phyloP scores from a whole-genome alignment of 208 protist genomes.

The Wallacemonas sp. region DNA sequence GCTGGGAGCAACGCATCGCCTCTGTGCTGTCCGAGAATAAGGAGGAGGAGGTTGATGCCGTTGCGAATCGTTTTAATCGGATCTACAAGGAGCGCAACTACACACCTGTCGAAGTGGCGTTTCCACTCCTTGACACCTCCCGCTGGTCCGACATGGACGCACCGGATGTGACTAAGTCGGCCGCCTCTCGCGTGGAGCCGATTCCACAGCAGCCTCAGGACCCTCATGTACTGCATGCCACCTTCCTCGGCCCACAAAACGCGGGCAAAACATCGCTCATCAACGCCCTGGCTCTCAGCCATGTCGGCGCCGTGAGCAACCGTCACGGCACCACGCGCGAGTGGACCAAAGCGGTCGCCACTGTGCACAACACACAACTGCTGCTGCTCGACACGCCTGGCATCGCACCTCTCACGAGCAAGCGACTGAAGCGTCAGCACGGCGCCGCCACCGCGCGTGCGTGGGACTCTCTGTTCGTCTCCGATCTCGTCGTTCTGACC shows the following conservation, averaged over 20 bases:
- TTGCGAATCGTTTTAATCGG: conserved; percentile 74
- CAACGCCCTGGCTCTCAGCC: conserved; percentile 80
- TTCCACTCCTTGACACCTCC: conserved; percentile 55
- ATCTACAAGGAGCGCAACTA: conserved; percentile 84
- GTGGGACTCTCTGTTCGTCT: conserved; percentile 84
- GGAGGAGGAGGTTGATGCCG: conserved; percentile 59
- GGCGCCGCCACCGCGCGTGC: conserved; percentile 52
- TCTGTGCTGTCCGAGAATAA: conserved; percentile 62
- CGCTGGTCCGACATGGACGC: conserved; percentile 32
- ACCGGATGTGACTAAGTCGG: neutral
- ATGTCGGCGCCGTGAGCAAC: conserved; percentile 83
- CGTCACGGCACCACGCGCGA: conserved; percentile 79
- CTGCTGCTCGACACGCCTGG: conserved; percentile 89
- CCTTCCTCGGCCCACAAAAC: conserved; percentile 84
- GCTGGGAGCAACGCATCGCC: conserved; percentile 87
- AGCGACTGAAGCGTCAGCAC: conserved; percentile 53
- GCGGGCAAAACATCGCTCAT: conserved; percentile 89
- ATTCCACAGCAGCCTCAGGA: conserved; percentile 37
- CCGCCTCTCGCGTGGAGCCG: neutral
- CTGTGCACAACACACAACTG: conserved; percentile 87
- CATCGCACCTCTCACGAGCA: conserved; percentile 39
- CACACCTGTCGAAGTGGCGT: conserved; percentile 82
- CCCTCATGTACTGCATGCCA: conserved; percentile 50
- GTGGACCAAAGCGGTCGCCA: conserved; percentile 81
- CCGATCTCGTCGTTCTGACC: conserved; percentile 78